Evolutionary conservation across 306 rosid genomes (phyloP).

Genomic region (Castanea crenata): DNA sequence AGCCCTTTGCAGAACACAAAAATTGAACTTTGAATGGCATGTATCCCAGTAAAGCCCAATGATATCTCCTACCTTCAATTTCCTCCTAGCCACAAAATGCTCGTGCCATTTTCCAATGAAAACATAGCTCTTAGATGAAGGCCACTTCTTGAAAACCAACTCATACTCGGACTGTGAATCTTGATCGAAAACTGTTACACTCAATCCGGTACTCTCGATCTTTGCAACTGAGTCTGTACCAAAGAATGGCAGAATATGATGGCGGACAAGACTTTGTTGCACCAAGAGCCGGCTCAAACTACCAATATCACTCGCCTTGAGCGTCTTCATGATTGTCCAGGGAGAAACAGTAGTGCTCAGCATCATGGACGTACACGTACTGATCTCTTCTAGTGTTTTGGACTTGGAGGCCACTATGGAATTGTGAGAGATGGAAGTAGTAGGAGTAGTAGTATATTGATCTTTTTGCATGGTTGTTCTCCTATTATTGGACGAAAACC

Average conservation of each 20-base stretch:
- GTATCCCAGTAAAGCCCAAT: constrained; percentile 39
- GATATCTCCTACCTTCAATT: constrained; percentile 25
- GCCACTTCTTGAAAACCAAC: constrained; percentile 33
- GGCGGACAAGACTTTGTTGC: constrained; percentile 24
- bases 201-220: constrained; percentile 14
- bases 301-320: constrained; percentile 38
- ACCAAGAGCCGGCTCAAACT: constrained; percentile 33
- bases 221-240: constrained; percentile 10
- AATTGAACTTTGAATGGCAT: constrained; percentile 19
- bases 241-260: constrained; percentile 30
- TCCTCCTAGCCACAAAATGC: constrained; percentile 30
- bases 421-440: background rate
- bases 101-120: constrained; percentile 37
- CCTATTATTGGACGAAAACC: background rate
- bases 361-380: background rate
- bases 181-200: constrained; percentile 28
- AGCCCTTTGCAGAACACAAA: background rate
- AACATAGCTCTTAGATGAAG: constrained; percentile 34
- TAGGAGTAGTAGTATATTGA: background rate
- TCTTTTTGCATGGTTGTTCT: background rate
- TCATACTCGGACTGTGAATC: constrained; percentile 31
- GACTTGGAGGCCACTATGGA: background rate
- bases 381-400: background rate
- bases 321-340: constrained; percentile 34
- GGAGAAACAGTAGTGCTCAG: background rate